These are phyloP conservation scores for Phytophthora macrochlamydospora DNA, from an alignment of 352 stramenopile species.

Conservation along the genomic window DNA sequence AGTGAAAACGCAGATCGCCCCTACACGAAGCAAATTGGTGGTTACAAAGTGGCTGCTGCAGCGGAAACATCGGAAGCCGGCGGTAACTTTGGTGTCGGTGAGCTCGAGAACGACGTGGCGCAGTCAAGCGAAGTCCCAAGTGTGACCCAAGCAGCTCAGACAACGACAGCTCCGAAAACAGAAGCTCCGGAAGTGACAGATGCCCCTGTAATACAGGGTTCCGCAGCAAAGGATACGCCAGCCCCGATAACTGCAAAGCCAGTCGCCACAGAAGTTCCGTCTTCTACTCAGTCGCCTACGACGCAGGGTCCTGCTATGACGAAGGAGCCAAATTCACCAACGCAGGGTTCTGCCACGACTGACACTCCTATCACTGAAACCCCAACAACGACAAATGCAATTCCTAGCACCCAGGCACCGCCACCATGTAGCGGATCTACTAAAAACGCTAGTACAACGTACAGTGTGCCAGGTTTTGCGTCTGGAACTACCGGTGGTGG, in stretches of 20 bases:
- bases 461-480: slow-evolving; percentile 25
- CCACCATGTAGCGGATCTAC: not conserved
- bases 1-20: slow-evolving; percentile 7
- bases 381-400: not conserved
- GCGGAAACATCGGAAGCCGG: slow-evolving; percentile 1
- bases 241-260: not conserved
- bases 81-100: slow-evolving; percentile 19
- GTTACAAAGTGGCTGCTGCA: slow-evolving; percentile 4
- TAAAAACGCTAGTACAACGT: slow-evolving; percentile 2
- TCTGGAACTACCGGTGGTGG: slow-evolving; percentile 33
- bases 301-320: slow-evolving; percentile 2
- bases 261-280: not conserved
- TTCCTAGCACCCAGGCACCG: not conserved
- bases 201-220: not conserved
- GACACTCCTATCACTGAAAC: not conserved
- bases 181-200: not conserved
- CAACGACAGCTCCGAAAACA: slow-evolving; percentile 6
- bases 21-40: slow-evolving; percentile 12
- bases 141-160: slow-evolving; percentile 4
- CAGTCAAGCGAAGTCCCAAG: slow-evolving; percentile 1
- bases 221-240: not conserved
- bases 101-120: slow-evolving; percentile 10
- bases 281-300: not conserved
- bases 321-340: not conserved
- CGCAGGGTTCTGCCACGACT: not conserved